These are phyloP conservation scores for Cladosporium oxysporum DNA, from an alignment of 2,329 filamentous ascomycete species.

Conservation along the genomic window DNA sequence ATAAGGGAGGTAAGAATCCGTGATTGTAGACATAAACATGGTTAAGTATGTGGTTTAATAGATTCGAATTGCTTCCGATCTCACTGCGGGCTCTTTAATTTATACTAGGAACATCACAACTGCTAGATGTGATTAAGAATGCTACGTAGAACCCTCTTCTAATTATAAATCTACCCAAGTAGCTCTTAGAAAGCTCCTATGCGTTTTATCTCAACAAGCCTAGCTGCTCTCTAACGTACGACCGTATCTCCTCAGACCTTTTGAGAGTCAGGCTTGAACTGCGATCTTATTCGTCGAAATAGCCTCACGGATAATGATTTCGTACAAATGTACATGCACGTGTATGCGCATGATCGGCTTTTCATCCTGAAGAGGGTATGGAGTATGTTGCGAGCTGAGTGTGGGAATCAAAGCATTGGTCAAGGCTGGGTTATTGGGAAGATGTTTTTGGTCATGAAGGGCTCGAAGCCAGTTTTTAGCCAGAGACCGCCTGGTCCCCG, in stretches of 20 bases:
- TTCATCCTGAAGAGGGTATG: too few species aligned
- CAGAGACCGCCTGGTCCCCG: not conserved
- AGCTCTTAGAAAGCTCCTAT: not conserved
- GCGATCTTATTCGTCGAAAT: too few species aligned
- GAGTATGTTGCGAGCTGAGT: too few species aligned
- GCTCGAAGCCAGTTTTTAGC: not conserved
- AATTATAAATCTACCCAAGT: not conserved
- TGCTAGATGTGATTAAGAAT: not conserved
- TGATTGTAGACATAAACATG: accelerated
- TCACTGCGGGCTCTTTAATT: not conserved
- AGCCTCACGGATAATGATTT: too few species aligned
- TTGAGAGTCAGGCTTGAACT: too few species aligned
- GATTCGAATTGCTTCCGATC: not conserved
- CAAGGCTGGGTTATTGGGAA: too few species aligned
- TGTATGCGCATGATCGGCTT: too few species aligned
- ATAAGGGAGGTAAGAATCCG: not conserved
- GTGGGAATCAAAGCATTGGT: too few species aligned
- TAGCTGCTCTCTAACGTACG: too few species aligned
- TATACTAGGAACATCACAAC: not conserved
- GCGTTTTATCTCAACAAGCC: too few species aligned
- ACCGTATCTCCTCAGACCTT: too few species aligned
- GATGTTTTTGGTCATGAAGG: not conserved
- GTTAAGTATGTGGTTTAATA: not conserved
- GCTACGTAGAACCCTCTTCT: not conserved
- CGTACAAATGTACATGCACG: too few species aligned